Conservation (phyloP, 2,329 filamentous ascomycete genomes). For the Pleochaeta shiraiana region DNA sequence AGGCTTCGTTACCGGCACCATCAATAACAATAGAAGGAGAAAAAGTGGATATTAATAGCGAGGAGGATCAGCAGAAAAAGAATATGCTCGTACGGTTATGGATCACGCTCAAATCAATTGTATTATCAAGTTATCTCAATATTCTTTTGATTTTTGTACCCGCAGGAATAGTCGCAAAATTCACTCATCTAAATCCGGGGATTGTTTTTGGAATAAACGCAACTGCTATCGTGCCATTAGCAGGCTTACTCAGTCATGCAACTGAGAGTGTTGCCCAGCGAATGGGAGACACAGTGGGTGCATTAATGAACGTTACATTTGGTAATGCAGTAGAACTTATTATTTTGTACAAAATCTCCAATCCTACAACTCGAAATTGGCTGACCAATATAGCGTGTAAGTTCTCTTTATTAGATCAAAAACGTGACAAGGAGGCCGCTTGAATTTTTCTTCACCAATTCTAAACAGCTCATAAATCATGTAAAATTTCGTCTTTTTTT, state of each 20-base stretch:
- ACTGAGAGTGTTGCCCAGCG: conserved; percentile 54
- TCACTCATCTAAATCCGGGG: conserved; percentile 30
- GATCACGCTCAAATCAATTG: conserved; percentile 28
- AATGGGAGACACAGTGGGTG: conserved; percentile 51
- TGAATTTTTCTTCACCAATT: no score
- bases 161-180: conserved; percentile 45
- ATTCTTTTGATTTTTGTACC: conserved; percentile 58
- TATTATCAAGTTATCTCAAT: conserved; percentile 61
- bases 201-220: conserved; percentile 54
- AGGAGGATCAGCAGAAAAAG: conserved; percentile 13
- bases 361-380: neutral
- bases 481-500: no score
- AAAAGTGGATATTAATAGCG: conserved; percentile 31
- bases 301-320: conserved; percentile 55
- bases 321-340: conserved; percentile 64
- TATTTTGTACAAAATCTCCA: conserved; percentile 34
- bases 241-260: conserved; percentile 47
- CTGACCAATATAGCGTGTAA: conserved; percentile 28
- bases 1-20: conserved; percentile 14
- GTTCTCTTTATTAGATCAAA: no score
- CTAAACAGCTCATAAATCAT: no score
- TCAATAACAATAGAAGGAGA: conserved; percentile 26
- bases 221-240: conserved; percentile 52
- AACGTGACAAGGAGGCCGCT: no score
- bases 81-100: conserved; percentile 16